Evolutionary conservation across 2,329 filamentous ascomycete species (phyloP).

Genomic region (Lecanicillium sp.): DNA sequence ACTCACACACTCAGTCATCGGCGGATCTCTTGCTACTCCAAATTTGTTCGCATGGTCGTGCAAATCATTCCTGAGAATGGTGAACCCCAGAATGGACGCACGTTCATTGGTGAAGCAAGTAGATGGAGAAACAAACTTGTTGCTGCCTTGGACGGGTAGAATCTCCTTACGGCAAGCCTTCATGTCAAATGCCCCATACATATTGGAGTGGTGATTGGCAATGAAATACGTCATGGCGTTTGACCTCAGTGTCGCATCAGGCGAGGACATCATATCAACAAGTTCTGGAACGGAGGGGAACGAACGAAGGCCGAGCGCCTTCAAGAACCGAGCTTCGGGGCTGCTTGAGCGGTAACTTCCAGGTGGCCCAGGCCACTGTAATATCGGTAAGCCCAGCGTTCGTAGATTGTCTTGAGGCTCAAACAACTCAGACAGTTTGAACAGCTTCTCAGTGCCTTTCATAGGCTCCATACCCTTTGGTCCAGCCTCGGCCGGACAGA

Average conservation of each 20-base stretch:
- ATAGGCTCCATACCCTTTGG: constrained; percentile 46
- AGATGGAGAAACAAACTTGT: constrained; percentile 61
- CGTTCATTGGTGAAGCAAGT: constrained; percentile 77
- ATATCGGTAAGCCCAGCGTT: constrained; percentile 62
- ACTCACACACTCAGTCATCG: constrained; percentile 68
- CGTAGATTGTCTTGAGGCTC: constrained; percentile 68
- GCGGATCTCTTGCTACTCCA: constrained; percentile 75
- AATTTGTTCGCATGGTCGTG: constrained; percentile 76
- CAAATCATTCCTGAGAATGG: constrained; percentile 69
- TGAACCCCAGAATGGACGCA: constrained; percentile 71
- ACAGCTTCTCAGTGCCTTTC: constrained; percentile 46
- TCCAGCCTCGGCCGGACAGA: constrained; percentile 71
- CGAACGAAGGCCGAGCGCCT: constrained; percentile 62
- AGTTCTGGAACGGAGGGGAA: constrained; percentile 68
- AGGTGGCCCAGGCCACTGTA: constrained; percentile 70
- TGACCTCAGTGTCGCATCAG: constrained; percentile 51
- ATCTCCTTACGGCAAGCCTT: constrained; percentile 49
- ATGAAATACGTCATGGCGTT: constrained; percentile 77
- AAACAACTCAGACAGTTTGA: constrained; percentile 71
- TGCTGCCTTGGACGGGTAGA: constrained; percentile 65
- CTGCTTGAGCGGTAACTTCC: constrained; percentile 57
- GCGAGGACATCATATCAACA: constrained; percentile 66
- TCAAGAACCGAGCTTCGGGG: constrained; percentile 68
- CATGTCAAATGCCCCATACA: constrained; percentile 61
- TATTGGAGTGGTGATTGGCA: constrained; percentile 67